Conservation (phyloP, 805 yeast species). For the Starmerella floris region DNA sequence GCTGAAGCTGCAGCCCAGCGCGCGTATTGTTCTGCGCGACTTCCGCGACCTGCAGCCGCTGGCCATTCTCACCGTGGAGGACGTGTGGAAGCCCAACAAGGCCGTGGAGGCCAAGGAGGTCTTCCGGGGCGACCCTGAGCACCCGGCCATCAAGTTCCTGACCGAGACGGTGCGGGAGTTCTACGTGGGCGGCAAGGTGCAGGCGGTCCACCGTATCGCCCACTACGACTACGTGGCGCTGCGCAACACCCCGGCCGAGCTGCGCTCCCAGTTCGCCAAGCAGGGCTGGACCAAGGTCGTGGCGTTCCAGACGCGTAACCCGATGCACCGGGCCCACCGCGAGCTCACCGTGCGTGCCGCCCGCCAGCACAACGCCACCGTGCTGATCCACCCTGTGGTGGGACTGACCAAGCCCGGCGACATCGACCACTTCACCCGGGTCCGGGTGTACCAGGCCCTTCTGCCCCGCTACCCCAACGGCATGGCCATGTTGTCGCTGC, state of each 20-base stretch:
- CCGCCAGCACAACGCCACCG: slow-evolving; percentile 74
- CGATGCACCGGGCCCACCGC: slow-evolving; percentile 97
- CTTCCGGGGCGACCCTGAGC: slow-evolving; percentile 94
- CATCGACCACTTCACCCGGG: slow-evolving; percentile 95
- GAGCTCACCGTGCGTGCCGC: slow-evolving; percentile 95
- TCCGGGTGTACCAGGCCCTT: slow-evolving; percentile 83
- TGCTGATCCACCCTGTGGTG: slow-evolving; percentile 90
- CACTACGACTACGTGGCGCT: slow-evolving; percentile 84
- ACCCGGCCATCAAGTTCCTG: slow-evolving; percentile 76
- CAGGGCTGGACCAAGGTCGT: slow-evolving; percentile 82
- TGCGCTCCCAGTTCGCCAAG: slow-evolving; percentile 67
- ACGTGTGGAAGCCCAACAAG: slow-evolving; percentile 74
- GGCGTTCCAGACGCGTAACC: slow-evolving; percentile 96
- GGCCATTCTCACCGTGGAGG: slow-evolving; percentile 69
- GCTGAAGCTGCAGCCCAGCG: slow-evolving; percentile 36
- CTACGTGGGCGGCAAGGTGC: slow-evolving; percentile 77
- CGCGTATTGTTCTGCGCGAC: slow-evolving; percentile 62
- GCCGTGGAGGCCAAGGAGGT: slow-evolving; percentile 66
- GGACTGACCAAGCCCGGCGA: slow-evolving; percentile 97
- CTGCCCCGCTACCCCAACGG: slow-evolving; percentile 89
- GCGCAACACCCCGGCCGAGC: slow-evolving; percentile 81
- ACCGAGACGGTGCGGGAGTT: slow-evolving; percentile 61
- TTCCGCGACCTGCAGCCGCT: slow-evolving; percentile 66
- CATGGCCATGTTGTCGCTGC: slow-evolving; percentile 72
- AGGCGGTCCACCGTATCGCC: slow-evolving; percentile 69